Base-by-base conservation (phyloP, 805 yeast genomes). In the Candida multigemmis region DNA sequence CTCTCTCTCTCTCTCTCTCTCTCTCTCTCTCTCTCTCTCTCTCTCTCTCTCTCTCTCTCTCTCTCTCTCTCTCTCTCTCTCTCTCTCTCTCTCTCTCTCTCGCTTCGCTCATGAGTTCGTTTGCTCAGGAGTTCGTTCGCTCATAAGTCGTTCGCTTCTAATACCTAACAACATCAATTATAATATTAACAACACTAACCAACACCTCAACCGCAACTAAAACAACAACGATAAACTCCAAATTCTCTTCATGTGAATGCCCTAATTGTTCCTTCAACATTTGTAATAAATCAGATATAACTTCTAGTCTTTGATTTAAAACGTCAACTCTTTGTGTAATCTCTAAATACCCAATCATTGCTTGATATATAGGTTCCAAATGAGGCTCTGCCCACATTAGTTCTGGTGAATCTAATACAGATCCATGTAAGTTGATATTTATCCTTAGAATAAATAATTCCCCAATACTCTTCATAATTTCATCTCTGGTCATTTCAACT, bases 321-420 rank as follows among this genome's bases (percentile, higher is more conserved):
- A 91, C 60, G 14, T 86, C 78, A 0, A 89, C 97, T 25, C 98
- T 63, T 55, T 89, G 97, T 48, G 87, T 87, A 41, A 91, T 91
- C 46, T 91, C 98, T 35, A 91, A 55, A 52, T 89, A 89, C 1
- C 96, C 96, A 50, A 97, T 73, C 2, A 94, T 86, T 0, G 97
- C 96, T 52, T 87, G 96, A 55, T 91, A 91, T 28, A 89, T 86
- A 1, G 98, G 98, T 49, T 91, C 98, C 35, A 91, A 63, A 46
- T 87, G 96, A 2, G 98, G 98, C 50, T 91, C 97, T 0, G 96
- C 76, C 98, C 98, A 91, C 96, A 91, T 86, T 32, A 91, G 71
- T 52, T 91, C 98, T 1, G 98, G 98, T 2, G 95, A 83, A 50
- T 91, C 98, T 35, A 91, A 62, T 15, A 91, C 93, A 0, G 89